Percentiles rank a stretch among this genome's conserved stretches.
Conservation (phyloP, 1,139 yeast species). For the Pichia sorboxylosa region DNA sequence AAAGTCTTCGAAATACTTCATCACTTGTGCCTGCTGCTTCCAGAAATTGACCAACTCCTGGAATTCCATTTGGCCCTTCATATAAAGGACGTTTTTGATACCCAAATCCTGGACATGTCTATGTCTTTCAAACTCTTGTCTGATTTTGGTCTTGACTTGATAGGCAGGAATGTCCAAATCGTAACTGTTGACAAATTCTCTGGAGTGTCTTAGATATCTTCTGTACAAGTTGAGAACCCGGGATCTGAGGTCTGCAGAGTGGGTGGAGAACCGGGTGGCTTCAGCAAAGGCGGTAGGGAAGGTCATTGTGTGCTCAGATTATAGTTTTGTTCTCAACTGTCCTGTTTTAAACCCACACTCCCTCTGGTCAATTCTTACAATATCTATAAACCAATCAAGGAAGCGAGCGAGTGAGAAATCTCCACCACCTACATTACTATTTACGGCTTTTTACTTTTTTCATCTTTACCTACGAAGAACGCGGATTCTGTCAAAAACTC, state of each 20-base stretch:
- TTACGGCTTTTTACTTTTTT: too few species aligned
- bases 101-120: constrained; percentile 59
- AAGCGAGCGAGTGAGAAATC: too few species aligned
- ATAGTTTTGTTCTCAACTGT: too few species aligned
- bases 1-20: constrained; percentile 69
- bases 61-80: constrained; percentile 86
- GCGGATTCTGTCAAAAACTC: too few species aligned
- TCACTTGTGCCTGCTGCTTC: constrained; percentile 82
- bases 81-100: constrained; percentile 54
- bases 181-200: constrained; percentile 45
- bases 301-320: too few species aligned
- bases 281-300: constrained; percentile 66
- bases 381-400: too few species aligned
- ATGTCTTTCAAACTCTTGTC: constrained; percentile 85
- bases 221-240: constrained; percentile 67
- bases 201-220: constrained; percentile 51
- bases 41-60: constrained; percentile 83
- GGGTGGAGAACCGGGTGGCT: constrained; percentile 59
- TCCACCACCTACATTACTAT: too few species aligned
- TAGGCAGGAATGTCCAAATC: constrained; percentile 81
- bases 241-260: constrained; percentile 48
- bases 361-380: too few species aligned
- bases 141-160: constrained; percentile 65
- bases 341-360: too few species aligned
- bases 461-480: too few species aligned